phyloP scores from a whole-genome alignment of 2,329 filamentous ascomycete species.

The Neonectria faginata region DNA sequence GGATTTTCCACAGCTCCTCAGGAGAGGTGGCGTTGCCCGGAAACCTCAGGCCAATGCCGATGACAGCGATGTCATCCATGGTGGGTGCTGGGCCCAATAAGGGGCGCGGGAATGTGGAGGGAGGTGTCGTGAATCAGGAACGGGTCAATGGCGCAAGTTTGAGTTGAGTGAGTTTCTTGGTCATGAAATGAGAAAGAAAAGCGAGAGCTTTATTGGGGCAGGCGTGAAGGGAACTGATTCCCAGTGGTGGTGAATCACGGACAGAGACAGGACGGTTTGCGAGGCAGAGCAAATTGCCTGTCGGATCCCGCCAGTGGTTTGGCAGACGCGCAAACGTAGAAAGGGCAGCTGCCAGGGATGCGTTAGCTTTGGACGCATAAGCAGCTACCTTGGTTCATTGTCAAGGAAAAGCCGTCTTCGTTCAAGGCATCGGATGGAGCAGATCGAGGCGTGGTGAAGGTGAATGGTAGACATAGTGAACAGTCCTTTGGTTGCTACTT shows the following conservation, averaged over 20 bases:
- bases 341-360: background rate
- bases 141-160: background rate
- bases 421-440: background rate
- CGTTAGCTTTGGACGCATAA: too few species aligned
- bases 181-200: background rate
- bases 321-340: background rate
- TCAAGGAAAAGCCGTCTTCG: background rate
- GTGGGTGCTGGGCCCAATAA: background rate
- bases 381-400: background rate
- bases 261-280: background rate
- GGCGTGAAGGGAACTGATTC: background rate
- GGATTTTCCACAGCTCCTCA: slow-evolving; percentile 62
- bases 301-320: background rate
- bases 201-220: background rate
- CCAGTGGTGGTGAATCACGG: background rate
- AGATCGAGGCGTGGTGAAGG: background rate
- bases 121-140: background rate
- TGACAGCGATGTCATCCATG: slow-evolving; percentile 62
- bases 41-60: slow-evolving; percentile 65
- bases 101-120: background rate
- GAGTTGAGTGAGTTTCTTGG: background rate
- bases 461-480: background rate
- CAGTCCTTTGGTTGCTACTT: too few species aligned
- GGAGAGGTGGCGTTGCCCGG: slow-evolving; percentile 61
- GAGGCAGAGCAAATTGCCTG: background rate